phyloP scores from a whole-genome alignment of 2,329 filamentous ascomycete species.

The Cladosporium sp. region DNA sequence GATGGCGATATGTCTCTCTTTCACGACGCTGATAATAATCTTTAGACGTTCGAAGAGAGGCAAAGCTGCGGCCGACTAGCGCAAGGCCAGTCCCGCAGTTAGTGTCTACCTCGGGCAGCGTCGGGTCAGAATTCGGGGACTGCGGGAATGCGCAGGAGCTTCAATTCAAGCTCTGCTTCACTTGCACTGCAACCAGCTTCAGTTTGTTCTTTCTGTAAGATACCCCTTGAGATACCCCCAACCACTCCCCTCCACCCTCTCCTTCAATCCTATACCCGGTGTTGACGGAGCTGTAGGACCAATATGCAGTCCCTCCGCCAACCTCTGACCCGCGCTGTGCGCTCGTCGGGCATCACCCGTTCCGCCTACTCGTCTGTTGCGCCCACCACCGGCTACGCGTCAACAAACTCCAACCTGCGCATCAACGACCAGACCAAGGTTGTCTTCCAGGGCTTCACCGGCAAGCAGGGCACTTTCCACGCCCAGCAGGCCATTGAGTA shows the following conservation, averaged over 20 bases:
- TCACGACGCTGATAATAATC: too few species aligned
- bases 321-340: slow-evolving; percentile 65
- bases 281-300: slow-evolving; percentile 19
- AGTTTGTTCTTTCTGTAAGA: background rate
- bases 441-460: slow-evolving; percentile 94
- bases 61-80: too few species aligned
- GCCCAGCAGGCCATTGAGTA: slow-evolving; percentile 97
- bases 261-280: background rate
- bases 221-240: slow-evolving; percentile 1
- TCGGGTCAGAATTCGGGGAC: background rate
- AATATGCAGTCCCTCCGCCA: slow-evolving; percentile 83
- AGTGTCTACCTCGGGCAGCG: background rate
- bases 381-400: slow-evolving; percentile 38
- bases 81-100: too few species aligned
- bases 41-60: too few species aligned
- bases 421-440: slow-evolving; percentile 93
- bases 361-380: slow-evolving; percentile 70
- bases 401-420: slow-evolving; percentile 64
- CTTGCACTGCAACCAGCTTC: background rate
- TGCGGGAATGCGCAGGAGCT: background rate
- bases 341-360: slow-evolving; percentile 54
- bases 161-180: slow-evolving; percentile 2
- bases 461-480: slow-evolving; percentile 73
- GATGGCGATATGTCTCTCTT: too few species aligned
- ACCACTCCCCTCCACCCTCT: slow-evolving; percentile 8